Evolutionary conservation across 2,329 filamentous ascomycete genomes (phyloP), one percentile per base, ranked within the genome.

Genomic region (Colletotrichum sp.): DNA sequence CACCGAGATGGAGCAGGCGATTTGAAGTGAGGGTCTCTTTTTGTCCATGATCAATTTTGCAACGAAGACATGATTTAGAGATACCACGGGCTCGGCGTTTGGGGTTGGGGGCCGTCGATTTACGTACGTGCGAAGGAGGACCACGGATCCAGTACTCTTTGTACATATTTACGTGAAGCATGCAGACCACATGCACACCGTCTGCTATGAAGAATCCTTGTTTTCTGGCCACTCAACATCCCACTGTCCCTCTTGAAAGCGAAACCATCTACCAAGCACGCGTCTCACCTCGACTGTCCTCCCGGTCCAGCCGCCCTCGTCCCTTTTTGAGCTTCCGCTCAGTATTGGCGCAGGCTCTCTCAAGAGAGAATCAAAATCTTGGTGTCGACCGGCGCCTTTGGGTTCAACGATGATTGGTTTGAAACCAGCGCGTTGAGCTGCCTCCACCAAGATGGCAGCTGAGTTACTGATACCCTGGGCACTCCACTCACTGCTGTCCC

Each of bases 1-100:
- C 82, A 98, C 95, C 6, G 97, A 99, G 89, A 98, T 99, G 96
- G 97, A 98, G 86, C 96, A 98, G 85, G 94, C 93, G 72, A 91
- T 97, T 79, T 88, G 15, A 52, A 24, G 28, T 30, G 13, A 38
- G 24, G 34, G 5, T 61, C 38, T 66, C 26, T 9, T 28, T 61
- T 32, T 36, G 15, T 64, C 15, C 32, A 38, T 38, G 61, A 38
- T 64, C 61, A 21, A 34, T 43, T 64, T 34, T 68, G 64, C 60
- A 38, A 76, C 55, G 75, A 71, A 64, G 76, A 64, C 66, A 78
- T 34, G 77, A 77, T 38, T 58, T 76, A 52, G 77, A 73, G 79
- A 84, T 84, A 88, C 85, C 86, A 85, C 78, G 81, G 81, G 70
- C 72, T 76, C 69, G 85, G 86, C 85, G 85, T 87, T 87, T 13